Evolutionary conservation across 2,329 filamentous ascomycete species (phyloP), one percentile per base, ranked within the genome.

Genomic region (Fusarium staphyleae): DNA sequence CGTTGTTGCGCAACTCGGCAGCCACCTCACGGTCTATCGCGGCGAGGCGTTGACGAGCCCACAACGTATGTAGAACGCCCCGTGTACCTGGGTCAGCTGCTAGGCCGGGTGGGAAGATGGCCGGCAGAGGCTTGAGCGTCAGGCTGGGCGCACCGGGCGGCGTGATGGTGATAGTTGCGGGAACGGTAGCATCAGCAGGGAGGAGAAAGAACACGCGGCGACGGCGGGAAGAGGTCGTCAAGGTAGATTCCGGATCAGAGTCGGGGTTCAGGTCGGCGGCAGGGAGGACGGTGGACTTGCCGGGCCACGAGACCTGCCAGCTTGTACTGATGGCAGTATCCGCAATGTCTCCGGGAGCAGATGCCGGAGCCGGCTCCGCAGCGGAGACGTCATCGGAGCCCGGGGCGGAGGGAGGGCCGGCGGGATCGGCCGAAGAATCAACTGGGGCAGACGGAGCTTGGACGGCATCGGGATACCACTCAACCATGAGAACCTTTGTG

Each of bases 401-500:
- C 37, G 58, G 41, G 41, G 40, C 55, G 51, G 63, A 51, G 43
- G 48, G 15, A 39, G 32, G 30, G 51, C 35, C 18, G 28, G 43
- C 28, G 45, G 35, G 44, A 48, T 53, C 57, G 37, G 52, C 52
- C 36, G 48, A 14, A 29, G 49, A 35, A 35, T 22, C 33, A 11
- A 15, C 48, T 39, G 65, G 48, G 48, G 39, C 18, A 48, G 57
- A 62, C 56, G 63, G 53, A 48, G 15, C 44, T 46, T 35, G 44
- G 29, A 59, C 60, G 34, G 64, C 63, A 42, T 62, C 65, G 32
- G 74, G 71, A 70, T 90, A 86, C 92, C 92, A 96, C 72, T 96
- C 91, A 32, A 96, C 87, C 91, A 96, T 95, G 65, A 96, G 78
- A 59, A 96, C 87, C 77, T 96, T 96, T 58, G 91, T 96, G 33